Conservation (phyloP, 352 stramenopile genomes). For the Phytophthora melonis region DNA sequence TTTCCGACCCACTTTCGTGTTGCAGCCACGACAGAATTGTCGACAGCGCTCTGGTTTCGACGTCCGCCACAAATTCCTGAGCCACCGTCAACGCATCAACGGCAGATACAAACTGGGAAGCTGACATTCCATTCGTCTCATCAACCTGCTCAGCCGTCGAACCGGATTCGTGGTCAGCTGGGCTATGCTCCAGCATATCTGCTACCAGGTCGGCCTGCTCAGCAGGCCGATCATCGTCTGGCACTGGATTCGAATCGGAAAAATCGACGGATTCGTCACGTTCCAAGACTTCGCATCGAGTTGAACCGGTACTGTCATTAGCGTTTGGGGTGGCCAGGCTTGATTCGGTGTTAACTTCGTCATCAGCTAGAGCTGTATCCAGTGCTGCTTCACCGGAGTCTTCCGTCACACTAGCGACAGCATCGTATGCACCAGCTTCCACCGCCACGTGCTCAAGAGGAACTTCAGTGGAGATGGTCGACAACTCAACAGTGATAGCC, state of each 20-base stretch:
- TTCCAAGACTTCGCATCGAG: background rate
- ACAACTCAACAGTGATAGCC: background rate
- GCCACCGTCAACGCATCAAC: slow-evolving; percentile 15
- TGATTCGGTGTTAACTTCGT: background rate
- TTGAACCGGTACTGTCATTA: background rate
- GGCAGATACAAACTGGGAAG: background rate
- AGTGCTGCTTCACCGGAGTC: background rate
- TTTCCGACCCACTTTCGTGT: background rate
- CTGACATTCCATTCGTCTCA: background rate
- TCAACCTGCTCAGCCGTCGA: background rate
- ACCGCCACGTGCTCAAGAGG: background rate
- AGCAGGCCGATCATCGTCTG: background rate
- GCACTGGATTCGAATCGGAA: background rate
- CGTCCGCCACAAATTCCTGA: slow-evolving; percentile 15
- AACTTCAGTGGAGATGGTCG: background rate
- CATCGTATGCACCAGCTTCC: background rate
- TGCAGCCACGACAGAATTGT: slow-evolving; percentile 14
- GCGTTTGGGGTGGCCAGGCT: background rate
- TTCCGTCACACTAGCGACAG: background rate
- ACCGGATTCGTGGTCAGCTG: background rate
- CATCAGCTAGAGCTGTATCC: background rate
- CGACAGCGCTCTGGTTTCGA: slow-evolving; percentile 22
- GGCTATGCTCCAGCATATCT: too few species aligned
- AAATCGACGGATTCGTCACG: background rate
- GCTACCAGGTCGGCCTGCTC: background rate